Percentiles rank a stretch among this genome's conserved stretches.
Conservation (phyloP, 1,139 yeast species). For the Candida freyschussii region DNA sequence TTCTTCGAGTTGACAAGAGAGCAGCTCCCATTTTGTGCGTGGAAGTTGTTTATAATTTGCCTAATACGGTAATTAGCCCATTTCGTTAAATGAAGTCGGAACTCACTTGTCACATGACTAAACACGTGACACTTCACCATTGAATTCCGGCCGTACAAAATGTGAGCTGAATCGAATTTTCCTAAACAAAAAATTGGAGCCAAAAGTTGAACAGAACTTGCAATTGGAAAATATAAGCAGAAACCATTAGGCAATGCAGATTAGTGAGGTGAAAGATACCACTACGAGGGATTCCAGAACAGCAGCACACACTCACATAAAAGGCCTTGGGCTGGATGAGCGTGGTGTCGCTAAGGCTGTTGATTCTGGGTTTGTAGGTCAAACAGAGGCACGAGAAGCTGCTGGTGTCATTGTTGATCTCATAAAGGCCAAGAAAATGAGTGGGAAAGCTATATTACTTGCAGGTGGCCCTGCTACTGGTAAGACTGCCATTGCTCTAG, state of each 20-base stretch:
- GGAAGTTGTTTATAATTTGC: conserved; percentile 19
- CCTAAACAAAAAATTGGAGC: too few species aligned
- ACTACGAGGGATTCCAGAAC: conserved; percentile 52
- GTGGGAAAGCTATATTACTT: conserved; percentile 90
- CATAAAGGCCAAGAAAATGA: conserved; percentile 88
- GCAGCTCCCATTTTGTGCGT: background rate
- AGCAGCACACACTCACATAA: conserved; percentile 96
- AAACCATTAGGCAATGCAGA: too few species aligned
- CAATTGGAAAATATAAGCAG: too few species aligned
- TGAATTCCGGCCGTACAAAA: background rate
- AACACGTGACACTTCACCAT: too few species aligned
- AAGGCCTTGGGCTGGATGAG: conserved; percentile 91
- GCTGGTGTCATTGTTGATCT: conserved; percentile 94
- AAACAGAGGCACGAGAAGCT: conserved; percentile 91
- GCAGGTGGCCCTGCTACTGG: conserved; percentile 99
- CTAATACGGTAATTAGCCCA: conserved; percentile 14
- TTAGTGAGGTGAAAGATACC: conserved; percentile 70
- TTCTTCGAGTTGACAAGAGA: too few species aligned
- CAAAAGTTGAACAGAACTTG: too few species aligned
- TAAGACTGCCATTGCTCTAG: conserved; percentile 93
- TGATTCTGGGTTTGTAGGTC: conserved; percentile 97
- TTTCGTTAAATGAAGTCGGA: conserved; percentile 6
- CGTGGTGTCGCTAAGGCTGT: conserved; percentile 77
- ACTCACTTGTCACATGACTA: background rate
- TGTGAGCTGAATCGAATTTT: too few species aligned